Evolutionary conservation across 306 rosid genomes (phyloP), one percentile per base, ranked within the genome.

Genomic region (Citrullus amarus): DNA sequence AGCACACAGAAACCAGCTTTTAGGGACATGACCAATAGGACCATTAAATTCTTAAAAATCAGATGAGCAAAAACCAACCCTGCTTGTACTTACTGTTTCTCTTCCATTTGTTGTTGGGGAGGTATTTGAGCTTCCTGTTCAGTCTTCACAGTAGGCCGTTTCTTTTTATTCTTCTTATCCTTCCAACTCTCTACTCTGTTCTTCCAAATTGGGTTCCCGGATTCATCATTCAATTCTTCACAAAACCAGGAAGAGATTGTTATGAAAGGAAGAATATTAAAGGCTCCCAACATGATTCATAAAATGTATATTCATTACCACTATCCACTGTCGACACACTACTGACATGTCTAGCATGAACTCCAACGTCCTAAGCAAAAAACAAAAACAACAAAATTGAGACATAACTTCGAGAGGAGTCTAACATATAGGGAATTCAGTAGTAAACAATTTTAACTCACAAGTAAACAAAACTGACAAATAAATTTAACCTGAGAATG

Each of bases 201-300:
- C 89, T 95, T 95, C 99, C 99, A 95, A 34, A 95, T 95, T 58
- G 99, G 99, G 88, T 95, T 95, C 83, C 97, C 99, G 46, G 28
- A 88, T 76, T 92, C 97, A 74, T 92, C 97, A 59, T 89, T 91
- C 38, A 85, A 65, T 80, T 95, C 97, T 95, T 81, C 89, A 86
- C 32, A 87, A 67, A 79, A 83, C 12, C 78, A 86, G 68, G 51
- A 50, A 78, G 60, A 56, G 62, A 85, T 43, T 28, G 17, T 63
- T 62, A 81, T 38, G 25, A 28, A 77, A 41, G 30, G 54, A 39
- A 41, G 65, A 66, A 79, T 25, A 75, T 6, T 15, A 32, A 81
- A 67, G 53, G 73, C 58, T 41, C 32, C 36, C 60, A 80, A 82
- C 69, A 67, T 53, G 11, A 68, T 56, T 4, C 16, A 70, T 53